phyloP scores from a whole-genome alignment of 106 monocot genomes.

The Dendrobium catenatum region DNA sequence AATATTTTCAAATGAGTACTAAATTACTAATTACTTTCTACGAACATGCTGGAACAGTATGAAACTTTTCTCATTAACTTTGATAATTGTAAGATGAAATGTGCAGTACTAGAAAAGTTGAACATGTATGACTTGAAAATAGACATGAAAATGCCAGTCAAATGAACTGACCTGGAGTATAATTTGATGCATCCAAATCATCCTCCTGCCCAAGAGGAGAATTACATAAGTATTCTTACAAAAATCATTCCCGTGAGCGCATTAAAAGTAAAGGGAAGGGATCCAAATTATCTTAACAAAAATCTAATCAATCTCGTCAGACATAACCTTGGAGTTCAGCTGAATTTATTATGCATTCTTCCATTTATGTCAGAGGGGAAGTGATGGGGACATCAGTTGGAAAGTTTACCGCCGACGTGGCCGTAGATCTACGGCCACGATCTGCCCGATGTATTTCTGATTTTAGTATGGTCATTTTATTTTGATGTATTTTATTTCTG shows the following conservation, averaged over 20 bases:
- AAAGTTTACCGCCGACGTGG: too few relatives aligned
- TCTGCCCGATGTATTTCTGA: too few relatives aligned
- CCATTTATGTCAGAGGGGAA: too few relatives aligned
- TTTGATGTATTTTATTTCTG: too few relatives aligned
- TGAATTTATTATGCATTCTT: too few relatives aligned
- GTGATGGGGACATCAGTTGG: too few relatives aligned
- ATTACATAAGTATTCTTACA: not conserved
- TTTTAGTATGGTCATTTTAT: too few relatives aligned
- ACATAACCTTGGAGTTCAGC: not conserved
- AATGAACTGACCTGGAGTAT: constrained; percentile 43
- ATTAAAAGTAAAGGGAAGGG: not conserved
- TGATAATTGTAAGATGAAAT: not conserved
- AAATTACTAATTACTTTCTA: not conserved
- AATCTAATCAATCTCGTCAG: not conserved
- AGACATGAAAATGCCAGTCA: not conserved
- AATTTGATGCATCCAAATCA: constrained; percentile 55
- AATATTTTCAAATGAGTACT: not conserved
- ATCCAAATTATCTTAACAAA: not conserved
- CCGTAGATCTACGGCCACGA: too few relatives aligned
- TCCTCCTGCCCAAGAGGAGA: constrained; percentile 48
- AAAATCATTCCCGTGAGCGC: not conserved
- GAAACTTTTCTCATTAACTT: not conserved
- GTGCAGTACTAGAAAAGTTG: not conserved
- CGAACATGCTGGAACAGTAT: not conserved
- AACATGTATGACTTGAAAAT: not conserved